phyloP scores from a whole-genome alignment of 306 rosid species.

The Alnus rubra region DNA sequence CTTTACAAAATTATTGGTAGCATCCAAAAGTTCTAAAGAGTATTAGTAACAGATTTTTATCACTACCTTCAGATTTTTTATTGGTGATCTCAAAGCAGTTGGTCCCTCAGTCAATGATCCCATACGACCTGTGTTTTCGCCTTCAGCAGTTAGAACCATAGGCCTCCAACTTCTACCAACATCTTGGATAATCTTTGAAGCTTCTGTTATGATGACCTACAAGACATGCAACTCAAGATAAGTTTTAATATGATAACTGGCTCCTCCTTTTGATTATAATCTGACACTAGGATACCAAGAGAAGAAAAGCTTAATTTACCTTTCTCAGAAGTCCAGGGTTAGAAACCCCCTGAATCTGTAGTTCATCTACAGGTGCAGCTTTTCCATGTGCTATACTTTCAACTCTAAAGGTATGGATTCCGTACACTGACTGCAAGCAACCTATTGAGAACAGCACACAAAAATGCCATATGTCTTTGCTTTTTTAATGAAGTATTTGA shows the following conservation, averaged over 20 bases:
- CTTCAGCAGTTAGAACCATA: conserved; percentile 37
- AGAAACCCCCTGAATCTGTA: conserved; percentile 86
- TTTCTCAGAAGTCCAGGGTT: conserved; percentile 72
- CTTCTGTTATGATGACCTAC: conserved; percentile 76
- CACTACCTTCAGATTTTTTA: conserved; percentile 72
- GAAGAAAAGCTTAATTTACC: conserved; percentile 43
- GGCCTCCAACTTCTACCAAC: conserved; percentile 49
- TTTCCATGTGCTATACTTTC: conserved; percentile 81
- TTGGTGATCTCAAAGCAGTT: conserved; percentile 62
- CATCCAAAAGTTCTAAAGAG: background rate
- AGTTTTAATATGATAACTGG: conserved; percentile 7
- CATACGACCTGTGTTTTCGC: conserved; percentile 39
- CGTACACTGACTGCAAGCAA: conserved; percentile 81
- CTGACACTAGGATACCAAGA: conserved; percentile 13
- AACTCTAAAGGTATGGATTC: conserved; percentile 81
- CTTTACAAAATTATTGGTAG: background rate
- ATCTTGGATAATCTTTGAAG: conserved; percentile 58
- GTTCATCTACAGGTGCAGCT: conserved; percentile 84
- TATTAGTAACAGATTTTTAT: background rate
- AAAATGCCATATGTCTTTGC: background rate
- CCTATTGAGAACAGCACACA: conserved; percentile 44
- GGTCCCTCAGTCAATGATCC: conserved; percentile 54
- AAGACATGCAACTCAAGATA: conserved; percentile 31
- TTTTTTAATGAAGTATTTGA: background rate
- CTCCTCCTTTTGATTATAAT: conserved; percentile 4